These are phyloP conservation scores for Lizonia empirigonia DNA, from an alignment of 2,329 filamentous ascomycete genomes.

Conservation along the genomic window DNA sequence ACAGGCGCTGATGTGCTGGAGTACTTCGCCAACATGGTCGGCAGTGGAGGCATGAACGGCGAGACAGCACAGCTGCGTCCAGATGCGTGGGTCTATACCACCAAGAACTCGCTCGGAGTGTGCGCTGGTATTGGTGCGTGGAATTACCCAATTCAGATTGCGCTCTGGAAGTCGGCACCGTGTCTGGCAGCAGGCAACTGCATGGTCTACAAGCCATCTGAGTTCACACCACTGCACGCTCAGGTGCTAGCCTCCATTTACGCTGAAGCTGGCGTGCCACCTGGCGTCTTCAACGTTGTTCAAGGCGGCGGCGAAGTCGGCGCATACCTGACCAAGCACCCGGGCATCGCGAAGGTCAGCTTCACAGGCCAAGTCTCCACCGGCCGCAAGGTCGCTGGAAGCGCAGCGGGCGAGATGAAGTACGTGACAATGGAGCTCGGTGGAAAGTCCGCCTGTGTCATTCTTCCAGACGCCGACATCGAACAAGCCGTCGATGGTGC, in stretches of 20 bases:
- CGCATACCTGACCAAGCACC: slow-evolving; percentile 74
- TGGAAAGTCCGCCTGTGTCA: slow-evolving; percentile 80
- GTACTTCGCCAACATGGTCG: slow-evolving; percentile 82
- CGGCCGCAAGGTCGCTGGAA: slow-evolving; percentile 77
- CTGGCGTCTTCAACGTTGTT: slow-evolving; percentile 85
- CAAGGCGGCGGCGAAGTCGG: slow-evolving; percentile 81
- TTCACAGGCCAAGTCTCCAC: slow-evolving; percentile 89
- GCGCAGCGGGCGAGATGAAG: slow-evolving; percentile 80
- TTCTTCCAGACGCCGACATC: slow-evolving; percentile 79
- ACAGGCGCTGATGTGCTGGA: slow-evolving; percentile 86
- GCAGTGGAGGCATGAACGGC: slow-evolving; percentile 77
- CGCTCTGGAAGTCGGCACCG: slow-evolving; percentile 85
- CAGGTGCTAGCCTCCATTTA: slow-evolving; percentile 77
- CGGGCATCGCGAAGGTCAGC: slow-evolving; percentile 79
- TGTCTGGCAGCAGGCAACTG: slow-evolving; percentile 86
- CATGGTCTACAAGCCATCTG: slow-evolving; percentile 90
- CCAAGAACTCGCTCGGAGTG: slow-evolving; percentile 80
- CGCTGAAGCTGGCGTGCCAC: slow-evolving; percentile 76
- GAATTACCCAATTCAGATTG: slow-evolving; percentile 93
- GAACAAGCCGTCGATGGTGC: slow-evolving; percentile 84
- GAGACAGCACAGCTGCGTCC: slow-evolving; percentile 75
- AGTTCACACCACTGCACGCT: slow-evolving; percentile 84
- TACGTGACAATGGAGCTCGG: slow-evolving; percentile 92
- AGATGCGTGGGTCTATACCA: slow-evolving; percentile 82
- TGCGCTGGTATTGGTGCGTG: slow-evolving; percentile 88